phyloP scores from a whole-genome alignment of 805 yeast genomes.

The Candida suzukii region DNA sequence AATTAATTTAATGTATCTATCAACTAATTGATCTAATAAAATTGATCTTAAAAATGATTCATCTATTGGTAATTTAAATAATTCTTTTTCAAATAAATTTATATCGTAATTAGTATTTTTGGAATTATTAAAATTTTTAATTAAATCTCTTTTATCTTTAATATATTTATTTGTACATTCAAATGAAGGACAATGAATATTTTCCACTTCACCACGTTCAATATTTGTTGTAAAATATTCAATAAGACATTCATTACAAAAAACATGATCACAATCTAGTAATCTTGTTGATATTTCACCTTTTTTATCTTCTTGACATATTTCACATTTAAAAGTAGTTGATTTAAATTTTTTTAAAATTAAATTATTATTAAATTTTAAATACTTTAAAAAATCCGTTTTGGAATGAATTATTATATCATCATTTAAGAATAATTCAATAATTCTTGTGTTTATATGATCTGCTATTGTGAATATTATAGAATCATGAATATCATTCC shows the following conservation, averaged over 20 bases:
- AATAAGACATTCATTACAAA: constrained; percentile 39
- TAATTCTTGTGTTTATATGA: no score
- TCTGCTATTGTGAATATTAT: constrained; percentile 39
- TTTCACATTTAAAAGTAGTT: constrained; percentile 42
- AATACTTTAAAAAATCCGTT: constrained; percentile 6
- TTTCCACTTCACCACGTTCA: constrained; percentile 39
- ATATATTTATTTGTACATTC: constrained; percentile 31
- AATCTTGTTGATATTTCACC: constrained; percentile 36
- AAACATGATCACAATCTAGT: constrained; percentile 41
- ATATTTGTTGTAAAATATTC: constrained; percentile 37
- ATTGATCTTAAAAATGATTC: constrained; percentile 26
- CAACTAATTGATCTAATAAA: constrained; percentile 20
- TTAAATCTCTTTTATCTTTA: constrained; percentile 8
- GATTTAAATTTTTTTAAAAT: constrained; percentile 22
- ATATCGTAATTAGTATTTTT: constrained; percentile 18
- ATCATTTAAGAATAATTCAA: constrained; percentile 3
- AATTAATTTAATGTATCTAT: constrained; percentile 33
- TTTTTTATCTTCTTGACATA: constrained; percentile 43
- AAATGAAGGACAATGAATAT: constrained; percentile 53
- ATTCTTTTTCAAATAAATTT: constrained; percentile 23
- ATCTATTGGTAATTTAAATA: constrained; percentile 37
- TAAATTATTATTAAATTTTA: constrained; percentile 17
- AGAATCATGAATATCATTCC: constrained; percentile 30
- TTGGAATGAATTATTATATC: not conserved
- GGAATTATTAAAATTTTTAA: constrained; percentile 5